phyloP scores from a whole-genome alignment of 345 rosid species.

The Anastatica hierochuntica region DNA sequence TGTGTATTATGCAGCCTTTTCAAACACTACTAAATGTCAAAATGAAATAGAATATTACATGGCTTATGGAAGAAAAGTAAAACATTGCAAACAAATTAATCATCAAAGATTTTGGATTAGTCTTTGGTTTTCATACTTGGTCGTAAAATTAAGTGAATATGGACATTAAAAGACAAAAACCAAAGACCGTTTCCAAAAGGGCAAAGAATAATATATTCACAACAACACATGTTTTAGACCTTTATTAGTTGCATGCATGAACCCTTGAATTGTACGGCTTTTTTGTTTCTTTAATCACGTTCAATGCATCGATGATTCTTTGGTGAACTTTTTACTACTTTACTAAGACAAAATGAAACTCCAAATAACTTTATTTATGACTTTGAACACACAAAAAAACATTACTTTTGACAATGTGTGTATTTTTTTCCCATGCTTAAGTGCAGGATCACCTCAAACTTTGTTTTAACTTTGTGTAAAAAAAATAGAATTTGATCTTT shows the following conservation, averaged over 20 bases:
- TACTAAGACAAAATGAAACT: not conserved
- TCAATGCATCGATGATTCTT: conserved; percentile 22
- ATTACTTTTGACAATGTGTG: not conserved
- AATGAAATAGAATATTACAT: not conserved
- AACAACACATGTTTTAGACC: conserved; percentile 19
- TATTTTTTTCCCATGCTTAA: no score
- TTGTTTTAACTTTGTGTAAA: no score
- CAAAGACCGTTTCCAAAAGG: conserved; percentile 20
- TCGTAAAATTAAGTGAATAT: conserved; percentile 16
- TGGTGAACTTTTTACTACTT: conserved; percentile 9
- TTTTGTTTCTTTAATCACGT: conserved; percentile 4
- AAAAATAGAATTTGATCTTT: no score
- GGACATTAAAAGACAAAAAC: conserved; percentile 6
- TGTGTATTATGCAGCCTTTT: not conserved
- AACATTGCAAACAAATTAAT: not conserved
- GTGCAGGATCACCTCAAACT: no score
- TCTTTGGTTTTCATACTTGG: conserved; percentile 23
- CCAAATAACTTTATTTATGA: not conserved
- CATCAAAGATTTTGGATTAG: conserved; percentile 1
- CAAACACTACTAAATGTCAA: not conserved
- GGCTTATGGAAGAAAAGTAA: conserved; percentile 11
- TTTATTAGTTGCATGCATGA: conserved; percentile 10
- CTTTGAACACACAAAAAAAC: no score
- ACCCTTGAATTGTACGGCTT: conserved; percentile 17
- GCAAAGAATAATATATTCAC: not conserved